Evolutionary conservation across 352 stramenopile species (phyloP).

Genomic region (Pythium volutum): DNA sequence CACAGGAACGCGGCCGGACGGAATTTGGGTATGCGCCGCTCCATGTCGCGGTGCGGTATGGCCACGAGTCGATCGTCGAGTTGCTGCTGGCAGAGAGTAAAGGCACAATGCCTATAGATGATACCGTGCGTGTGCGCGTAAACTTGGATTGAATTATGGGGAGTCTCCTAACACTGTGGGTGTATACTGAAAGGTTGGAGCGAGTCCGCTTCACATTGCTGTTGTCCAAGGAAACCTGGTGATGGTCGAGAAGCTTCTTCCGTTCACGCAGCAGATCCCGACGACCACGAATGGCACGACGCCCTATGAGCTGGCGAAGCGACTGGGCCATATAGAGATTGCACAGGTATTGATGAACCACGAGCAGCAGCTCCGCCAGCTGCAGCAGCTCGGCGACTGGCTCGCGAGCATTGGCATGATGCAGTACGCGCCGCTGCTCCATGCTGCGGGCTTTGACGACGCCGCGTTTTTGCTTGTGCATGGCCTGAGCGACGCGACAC

Average conservation of each 20-base stretch:
- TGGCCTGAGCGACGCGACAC: constrained; percentile 42
- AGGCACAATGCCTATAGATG: constrained; percentile 27
- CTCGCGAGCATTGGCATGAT: constrained; percentile 70
- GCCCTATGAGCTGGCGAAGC: constrained; percentile 50
- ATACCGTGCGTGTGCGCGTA: constrained; percentile 6
- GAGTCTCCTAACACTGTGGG: background rate
- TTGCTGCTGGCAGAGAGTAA: constrained; percentile 32
- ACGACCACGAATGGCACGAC: constrained; percentile 52
- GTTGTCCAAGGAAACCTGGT: constrained; percentile 41
- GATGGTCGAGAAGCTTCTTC: constrained; percentile 50
- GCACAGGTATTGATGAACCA: constrained; percentile 24
- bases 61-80: constrained; percentile 50
- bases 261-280: constrained; percentile 32
- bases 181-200: constrained; percentile 33
- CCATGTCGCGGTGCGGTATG: constrained; percentile 65
- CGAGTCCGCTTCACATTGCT: constrained; percentile 61
- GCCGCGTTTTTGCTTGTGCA: constrained; percentile 46
- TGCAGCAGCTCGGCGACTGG: constrained; percentile 51
- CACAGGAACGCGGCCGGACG: constrained; percentile 32
- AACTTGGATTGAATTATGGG: background rate
- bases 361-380: constrained; percentile 20
- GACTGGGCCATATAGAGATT: constrained; percentile 37
- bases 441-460: constrained; percentile 67
- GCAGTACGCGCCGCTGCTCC: constrained; percentile 47
- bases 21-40: constrained; percentile 61